Evolutionary conservation across 2,329 filamentous ascomycete species (phyloP).

Genomic region (Diaporthe eres): DNA sequence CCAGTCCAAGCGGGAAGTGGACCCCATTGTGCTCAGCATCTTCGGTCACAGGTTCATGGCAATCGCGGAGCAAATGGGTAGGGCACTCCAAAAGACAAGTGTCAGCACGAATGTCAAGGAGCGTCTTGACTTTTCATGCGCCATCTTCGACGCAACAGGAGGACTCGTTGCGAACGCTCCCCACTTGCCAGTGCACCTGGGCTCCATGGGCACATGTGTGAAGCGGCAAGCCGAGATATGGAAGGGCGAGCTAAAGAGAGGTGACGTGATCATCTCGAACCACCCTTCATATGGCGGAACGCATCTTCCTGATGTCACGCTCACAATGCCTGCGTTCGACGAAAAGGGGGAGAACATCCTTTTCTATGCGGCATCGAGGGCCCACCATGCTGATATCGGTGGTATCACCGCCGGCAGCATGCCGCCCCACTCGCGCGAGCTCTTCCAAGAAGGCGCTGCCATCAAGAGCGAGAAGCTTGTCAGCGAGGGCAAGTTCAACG

Average conservation of each 20-base stretch:
- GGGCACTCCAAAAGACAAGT: constrained; percentile 83
- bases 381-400: constrained; percentile 88
- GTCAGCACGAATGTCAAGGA: constrained; percentile 88
- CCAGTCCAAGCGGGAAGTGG: constrained; percentile 64
- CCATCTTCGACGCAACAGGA: constrained; percentile 82
- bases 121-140: constrained; percentile 86
- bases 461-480: constrained; percentile 80
- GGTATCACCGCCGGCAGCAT: constrained; percentile 87
- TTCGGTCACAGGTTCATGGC: constrained; percentile 89
- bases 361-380: constrained; percentile 85
- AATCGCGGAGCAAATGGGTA: constrained; percentile 88
- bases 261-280: constrained; percentile 87
- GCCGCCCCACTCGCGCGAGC: constrained; percentile 80
- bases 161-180: constrained; percentile 85
- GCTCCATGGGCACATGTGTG: constrained; percentile 89
- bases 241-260: constrained; percentile 81
- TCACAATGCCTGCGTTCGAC: constrained; percentile 84
- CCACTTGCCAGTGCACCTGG: constrained; percentile 85
- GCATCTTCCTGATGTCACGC: constrained; percentile 86
- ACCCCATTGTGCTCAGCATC: constrained; percentile 83
- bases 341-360: constrained; percentile 76
- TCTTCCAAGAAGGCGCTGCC: constrained; percentile 75
- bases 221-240: constrained; percentile 84
- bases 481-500: constrained; percentile 81
- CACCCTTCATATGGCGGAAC: constrained; percentile 89